Base-by-base conservation (phyloP, 768 basidiomycete genomes). In the Boletus pseudopeckii region DNA sequence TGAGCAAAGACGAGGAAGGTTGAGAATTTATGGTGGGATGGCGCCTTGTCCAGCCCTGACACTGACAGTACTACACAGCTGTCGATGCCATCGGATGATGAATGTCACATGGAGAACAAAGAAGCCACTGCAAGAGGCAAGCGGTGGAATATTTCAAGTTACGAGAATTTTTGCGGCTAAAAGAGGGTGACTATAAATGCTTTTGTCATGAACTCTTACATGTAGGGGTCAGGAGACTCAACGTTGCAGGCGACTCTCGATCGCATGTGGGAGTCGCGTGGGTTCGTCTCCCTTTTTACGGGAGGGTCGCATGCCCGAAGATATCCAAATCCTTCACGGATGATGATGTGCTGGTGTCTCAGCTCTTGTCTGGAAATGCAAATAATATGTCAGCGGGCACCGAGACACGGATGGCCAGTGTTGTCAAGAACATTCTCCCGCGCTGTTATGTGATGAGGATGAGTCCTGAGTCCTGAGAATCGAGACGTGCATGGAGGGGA, bases 11-110 rank as follows among this genome's bases (percentile, higher is more conserved):
- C 17, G 15, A 18, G 1, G 36, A 42, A 36, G 1, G 40, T 9
- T 22, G 15, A 20, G 22, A 14, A 9, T 40, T 56, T 65, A 56
- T 54, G 24, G 8, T 34, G 18, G 15, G 36, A 17, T 20, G 43
- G 11, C 20, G 18, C 45, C 14, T 45, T 33, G 26, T 15, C 15
- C 18, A n/a, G 5, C n/a, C 10, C 32, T 65, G 64, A 57, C 55
- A 49, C 13, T 8, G 34, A 28, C 1, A 2, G 26, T 24, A 60
- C 47, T 33, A 50, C 54, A 40, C 13, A 17, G 30, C n/a, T 2
- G 14, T 20, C 32, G 17, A 30, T 11, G 37, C n/a, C 15, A 14
- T 47, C 60, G 49, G 64, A 54, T 15, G 28, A 14, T 20, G 4
- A 14, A 17, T 11, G 30, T 32, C 42, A 33, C 33, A 44, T 24